These are phyloP conservation scores for Cryptosporidium felis DNA, from an alignment of 169 alveolate genomes.

Conservation along the genomic window DNA sequence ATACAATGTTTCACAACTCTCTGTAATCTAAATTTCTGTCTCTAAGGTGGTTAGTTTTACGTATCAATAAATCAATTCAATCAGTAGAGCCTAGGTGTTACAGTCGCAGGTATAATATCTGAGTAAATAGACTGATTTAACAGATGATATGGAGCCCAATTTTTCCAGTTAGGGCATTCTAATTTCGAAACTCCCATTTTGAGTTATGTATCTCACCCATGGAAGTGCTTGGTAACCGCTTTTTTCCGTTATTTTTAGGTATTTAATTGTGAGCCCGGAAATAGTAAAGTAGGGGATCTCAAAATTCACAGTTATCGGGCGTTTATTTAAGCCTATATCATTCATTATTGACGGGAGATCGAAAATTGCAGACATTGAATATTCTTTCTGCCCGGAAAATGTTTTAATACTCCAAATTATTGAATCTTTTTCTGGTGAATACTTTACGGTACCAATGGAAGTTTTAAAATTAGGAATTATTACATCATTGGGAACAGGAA, in stretches of 20 bases:
- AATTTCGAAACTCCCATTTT: conserved; percentile 98
- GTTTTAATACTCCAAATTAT: conserved; percentile 96
- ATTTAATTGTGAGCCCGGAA: conserved; percentile 97
- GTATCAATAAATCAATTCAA: too few species aligned
- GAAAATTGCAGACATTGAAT: conserved; percentile 94
- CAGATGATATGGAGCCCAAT: too few species aligned
- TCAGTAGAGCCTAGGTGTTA: too few species aligned
- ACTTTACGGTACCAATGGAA: conserved; percentile 95
- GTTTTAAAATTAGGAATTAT: conserved; percentile 86
- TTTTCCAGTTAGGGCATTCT: conserved; percentile 91
- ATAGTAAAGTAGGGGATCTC: conserved; percentile 99
- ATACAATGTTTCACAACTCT: too few species aligned
- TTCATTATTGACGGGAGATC: conserved; percentile 94
- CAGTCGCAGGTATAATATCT: too few species aligned
- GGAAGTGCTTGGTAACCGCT: conserved; percentile 98
- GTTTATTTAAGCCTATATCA: conserved; percentile 73
- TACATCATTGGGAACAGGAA: conserved; percentile 99
- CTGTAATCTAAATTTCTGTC: too few species aligned
- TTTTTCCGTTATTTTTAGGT: conserved; percentile 96
- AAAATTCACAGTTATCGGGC: conserved; percentile 95
- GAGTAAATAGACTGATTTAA: too few species aligned
- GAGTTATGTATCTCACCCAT: conserved; percentile 99
- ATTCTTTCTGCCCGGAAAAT: conserved; percentile 98
- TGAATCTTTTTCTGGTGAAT: conserved; percentile 94
- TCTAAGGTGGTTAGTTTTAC: too few species aligned